Conservation (phyloP, 75 land plant species). For the Pinus albicaulis region DNA sequence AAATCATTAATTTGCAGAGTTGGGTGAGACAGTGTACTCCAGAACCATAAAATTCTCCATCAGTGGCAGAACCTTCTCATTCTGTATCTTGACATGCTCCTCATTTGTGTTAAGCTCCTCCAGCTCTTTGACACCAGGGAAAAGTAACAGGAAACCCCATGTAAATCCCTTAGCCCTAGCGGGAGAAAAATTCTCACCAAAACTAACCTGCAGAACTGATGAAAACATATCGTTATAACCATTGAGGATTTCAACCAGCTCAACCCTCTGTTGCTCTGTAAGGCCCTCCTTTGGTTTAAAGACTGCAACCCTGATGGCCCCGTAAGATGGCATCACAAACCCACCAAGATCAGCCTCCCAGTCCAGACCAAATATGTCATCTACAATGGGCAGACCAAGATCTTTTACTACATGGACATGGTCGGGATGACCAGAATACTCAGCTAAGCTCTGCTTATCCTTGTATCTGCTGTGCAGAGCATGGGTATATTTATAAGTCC, state of each 20-base stretch:
- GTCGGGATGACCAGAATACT: conserved; percentile 58
- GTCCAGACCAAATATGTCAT: conserved; percentile 77
- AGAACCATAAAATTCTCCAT: conserved; percentile 50
- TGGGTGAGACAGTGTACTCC: conserved; percentile 26
- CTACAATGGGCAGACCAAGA: conserved; percentile 50
- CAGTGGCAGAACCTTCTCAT: conserved; percentile 37
- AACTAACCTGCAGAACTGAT: conserved; percentile 32
- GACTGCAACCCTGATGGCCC: conserved; percentile 47
- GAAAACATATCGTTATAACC: conserved; percentile 24
- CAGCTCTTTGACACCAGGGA: conserved; percentile 39
- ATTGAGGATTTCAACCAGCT: conserved; percentile 20
- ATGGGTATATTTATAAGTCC: conserved; percentile 60
- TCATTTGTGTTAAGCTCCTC: conserved; percentile 29
- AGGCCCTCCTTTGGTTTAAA: conserved; percentile 45
- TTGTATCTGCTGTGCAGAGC: conserved; percentile 76
- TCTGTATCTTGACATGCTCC: conserved; percentile 25
- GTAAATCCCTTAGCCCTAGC: conserved; percentile 73
- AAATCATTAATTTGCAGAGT: conserved; percentile 18
- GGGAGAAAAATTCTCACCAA: conserved; percentile 75
- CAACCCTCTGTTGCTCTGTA: conserved; percentile 15
- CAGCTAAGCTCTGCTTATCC: conserved; percentile 45
- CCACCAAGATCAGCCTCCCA: conserved; percentile 53
- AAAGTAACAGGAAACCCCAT: conserved; percentile 43
- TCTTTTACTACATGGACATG: conserved; percentile 62
- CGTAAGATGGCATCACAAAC: conserved; percentile 11